Evolutionary conservation across 345 rosid species (phyloP), one percentile per base, ranked within the genome.

Genomic region (Linum trigynum): DNA sequence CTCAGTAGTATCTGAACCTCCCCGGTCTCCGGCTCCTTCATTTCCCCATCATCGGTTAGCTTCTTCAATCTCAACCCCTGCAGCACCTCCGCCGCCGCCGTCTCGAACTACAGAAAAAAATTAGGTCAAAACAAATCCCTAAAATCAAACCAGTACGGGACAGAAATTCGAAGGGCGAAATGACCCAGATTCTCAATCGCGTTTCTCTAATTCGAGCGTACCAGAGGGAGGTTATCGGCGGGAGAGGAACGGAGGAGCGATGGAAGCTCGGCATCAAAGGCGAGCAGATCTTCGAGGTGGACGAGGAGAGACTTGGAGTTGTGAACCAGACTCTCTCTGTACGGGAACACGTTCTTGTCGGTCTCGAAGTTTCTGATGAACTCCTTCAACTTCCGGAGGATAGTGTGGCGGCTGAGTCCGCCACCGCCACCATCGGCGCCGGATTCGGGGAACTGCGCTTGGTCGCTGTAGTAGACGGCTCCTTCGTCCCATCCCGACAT

Each of bases 401-500:
- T 73, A 7, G 95, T 81, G 77, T 88, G 96, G 56, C 89, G 92
- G 41, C 95, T 68, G 38, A 81, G 72, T 61, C 81, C 48, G 80
- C 78, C 15, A 67, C 78, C 57, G 32, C 32, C 32, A 36, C 63
- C 74, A 16, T 71, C 79, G 38, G 80, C 72, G 50, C 77, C 92
- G 35, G 79, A 66, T 53, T 88, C 90, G 15, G 90, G 95, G 68
- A 88, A 92, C 72, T 87, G 95, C 15, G 95, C 91, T 79, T 88
- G 95, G 75, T 88, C 90, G 77, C 97, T 94, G 88, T 78, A 94
- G 83, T 84, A 84, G 32, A 94, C 89, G 8, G 85, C 88, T 50
- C 95, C 98, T 73, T 84, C 96, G 67, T 92, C 92, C 96, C 96
- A 84, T 7, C 95, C 98, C 2, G 96, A 91, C 98, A 91, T 91